A percentile compares a stretch with the other conserved stretches of the same genome.
Conservation (phyloP, 441 rosid species). For the Mallotus repandus region DNA sequence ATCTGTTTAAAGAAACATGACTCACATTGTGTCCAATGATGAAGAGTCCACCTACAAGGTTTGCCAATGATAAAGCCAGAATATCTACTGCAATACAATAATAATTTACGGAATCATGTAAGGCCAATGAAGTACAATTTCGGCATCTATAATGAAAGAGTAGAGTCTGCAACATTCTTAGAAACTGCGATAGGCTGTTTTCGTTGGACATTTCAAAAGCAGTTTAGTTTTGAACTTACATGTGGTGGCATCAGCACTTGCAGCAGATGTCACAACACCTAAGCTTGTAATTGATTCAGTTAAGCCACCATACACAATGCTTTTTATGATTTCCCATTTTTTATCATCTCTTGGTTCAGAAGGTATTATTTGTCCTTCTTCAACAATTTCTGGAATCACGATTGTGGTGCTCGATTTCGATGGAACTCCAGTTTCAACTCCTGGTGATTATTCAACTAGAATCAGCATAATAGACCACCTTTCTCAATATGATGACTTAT, state of each 20-base stretch:
- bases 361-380: background rate
- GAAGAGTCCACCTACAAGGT: conserved; percentile 65
- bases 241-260: conserved; percentile 65
- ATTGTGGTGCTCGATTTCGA: background rate
- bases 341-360: background rate
- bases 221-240: conserved; percentile 40
- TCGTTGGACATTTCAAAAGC: background rate
- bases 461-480: conserved; percentile 13
- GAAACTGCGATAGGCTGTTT: no score
- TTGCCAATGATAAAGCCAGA: conserved; percentile 71
- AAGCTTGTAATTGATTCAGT: conserved; percentile 66
- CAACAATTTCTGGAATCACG: background rate
- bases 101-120: background rate
- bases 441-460: background rate
- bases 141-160: background rate
- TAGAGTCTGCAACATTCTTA: background rate
- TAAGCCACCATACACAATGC: conserved; percentile 84
- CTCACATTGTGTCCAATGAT: conserved; percentile 58
- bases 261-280: conserved; percentile 81
- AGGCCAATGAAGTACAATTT: background rate
- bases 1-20: background rate
- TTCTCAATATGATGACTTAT: background rate
- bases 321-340: conserved; percentile 55
- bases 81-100: conserved; percentile 53
- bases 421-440: background rate